A percentile compares a stretch with the other conserved stretches of the same genome.
Evolutionary conservation across 768 basidiomycete genomes (phyloP).

Genomic region (Auricularia heimuer): DNA sequence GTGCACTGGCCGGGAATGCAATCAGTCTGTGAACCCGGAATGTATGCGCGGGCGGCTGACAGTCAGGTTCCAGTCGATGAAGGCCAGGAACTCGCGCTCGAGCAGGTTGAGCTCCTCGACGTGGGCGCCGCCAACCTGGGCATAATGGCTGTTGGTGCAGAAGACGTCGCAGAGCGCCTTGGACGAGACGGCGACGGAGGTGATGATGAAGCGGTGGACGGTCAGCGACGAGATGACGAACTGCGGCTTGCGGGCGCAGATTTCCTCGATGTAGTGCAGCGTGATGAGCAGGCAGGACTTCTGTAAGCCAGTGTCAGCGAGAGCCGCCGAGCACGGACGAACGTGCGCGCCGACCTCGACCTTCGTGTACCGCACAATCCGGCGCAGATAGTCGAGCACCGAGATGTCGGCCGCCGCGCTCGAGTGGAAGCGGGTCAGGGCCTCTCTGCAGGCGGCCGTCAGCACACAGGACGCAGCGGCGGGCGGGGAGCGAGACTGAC

Average conservation of each 20-base stretch:
- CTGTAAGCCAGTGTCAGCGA: slow-evolving; percentile 27
- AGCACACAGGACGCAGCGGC: background rate
- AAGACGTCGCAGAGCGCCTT: slow-evolving; percentile 95
- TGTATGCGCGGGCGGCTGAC: slow-evolving; percentile 39
- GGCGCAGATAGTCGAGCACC: slow-evolving; percentile 85
- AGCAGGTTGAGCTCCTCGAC: slow-evolving; percentile 86
- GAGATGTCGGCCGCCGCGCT: slow-evolving; percentile 80
- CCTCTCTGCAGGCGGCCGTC: slow-evolving; percentile 44
- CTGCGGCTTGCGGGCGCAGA: slow-evolving; percentile 73
- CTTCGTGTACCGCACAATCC: slow-evolving; percentile 91
- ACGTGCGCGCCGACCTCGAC: slow-evolving; percentile 59
- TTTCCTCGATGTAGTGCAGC: slow-evolving; percentile 87
- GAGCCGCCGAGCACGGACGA: background rate
- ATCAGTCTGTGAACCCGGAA: background rate
- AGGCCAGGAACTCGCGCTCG: slow-evolving; percentile 85
- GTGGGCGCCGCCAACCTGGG: slow-evolving; percentile 92
- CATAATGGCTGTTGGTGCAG: slow-evolving; percentile 90
- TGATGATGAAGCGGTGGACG: slow-evolving; percentile 94
- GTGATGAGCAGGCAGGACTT: slow-evolving; percentile 73
- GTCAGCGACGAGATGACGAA: slow-evolving; percentile 95
- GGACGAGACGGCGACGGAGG: slow-evolving; percentile 83
- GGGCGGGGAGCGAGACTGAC: slow-evolving; percentile 34
- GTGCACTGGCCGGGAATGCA: slow-evolving; percentile 54
- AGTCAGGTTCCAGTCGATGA: slow-evolving; percentile 91
- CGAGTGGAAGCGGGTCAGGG: slow-evolving; percentile 93